These are phyloP conservation scores for Hypoxylon sp. DNA, from an alignment of 2,329 filamentous ascomycete genomes.

Conservation along the genomic window DNA sequence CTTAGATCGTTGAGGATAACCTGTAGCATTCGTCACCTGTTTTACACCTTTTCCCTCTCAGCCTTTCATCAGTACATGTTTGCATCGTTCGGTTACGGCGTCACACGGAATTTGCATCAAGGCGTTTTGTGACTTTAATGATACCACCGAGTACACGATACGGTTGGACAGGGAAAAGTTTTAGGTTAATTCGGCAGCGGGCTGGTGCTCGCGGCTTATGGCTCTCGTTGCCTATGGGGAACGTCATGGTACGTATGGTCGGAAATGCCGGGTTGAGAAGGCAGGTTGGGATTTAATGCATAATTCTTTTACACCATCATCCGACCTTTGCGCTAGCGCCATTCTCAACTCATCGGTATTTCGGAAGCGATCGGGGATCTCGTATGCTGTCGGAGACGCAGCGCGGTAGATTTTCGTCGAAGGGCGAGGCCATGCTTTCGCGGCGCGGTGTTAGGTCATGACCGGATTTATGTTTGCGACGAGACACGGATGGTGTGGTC, in stretches of 20 bases:
- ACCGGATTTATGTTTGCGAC: conserved; percentile 31
- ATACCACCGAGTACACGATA: conserved; percentile 42
- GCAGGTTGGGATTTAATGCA: conserved; percentile 39
- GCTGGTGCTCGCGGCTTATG: conserved; percentile 7
- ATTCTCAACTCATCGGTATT: conserved; percentile 23
- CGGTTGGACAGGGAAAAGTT: conserved; percentile 35
- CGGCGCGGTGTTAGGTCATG: conserved; percentile 24
- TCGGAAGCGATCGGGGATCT: conserved; percentile 12
- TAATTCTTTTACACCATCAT: conserved; percentile 32
- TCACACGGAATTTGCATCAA: conserved; percentile 36
- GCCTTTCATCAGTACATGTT: conserved; percentile 30
- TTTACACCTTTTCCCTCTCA: conserved; percentile 19
- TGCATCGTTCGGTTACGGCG: conserved; percentile 42
- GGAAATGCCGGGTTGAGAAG: conserved; percentile 18
- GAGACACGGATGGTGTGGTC: conserved; percentile 16
- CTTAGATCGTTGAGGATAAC: conserved; percentile 17
- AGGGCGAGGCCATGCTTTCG: conserved; percentile 18
- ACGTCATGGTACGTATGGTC: conserved; percentile 14
- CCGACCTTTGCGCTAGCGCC: conserved; percentile 8
- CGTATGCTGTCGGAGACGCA: conserved; percentile 1
- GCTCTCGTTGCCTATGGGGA: conserved; percentile 7
- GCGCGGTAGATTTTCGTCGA: conserved; percentile 13
- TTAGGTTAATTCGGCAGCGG: background rate
- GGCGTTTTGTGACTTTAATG: conserved; percentile 37
- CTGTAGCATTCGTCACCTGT: conserved; percentile 18